phyloP scores from a whole-genome alignment of 169 alveolate species.

The Cryptosporidium muris region DNA sequence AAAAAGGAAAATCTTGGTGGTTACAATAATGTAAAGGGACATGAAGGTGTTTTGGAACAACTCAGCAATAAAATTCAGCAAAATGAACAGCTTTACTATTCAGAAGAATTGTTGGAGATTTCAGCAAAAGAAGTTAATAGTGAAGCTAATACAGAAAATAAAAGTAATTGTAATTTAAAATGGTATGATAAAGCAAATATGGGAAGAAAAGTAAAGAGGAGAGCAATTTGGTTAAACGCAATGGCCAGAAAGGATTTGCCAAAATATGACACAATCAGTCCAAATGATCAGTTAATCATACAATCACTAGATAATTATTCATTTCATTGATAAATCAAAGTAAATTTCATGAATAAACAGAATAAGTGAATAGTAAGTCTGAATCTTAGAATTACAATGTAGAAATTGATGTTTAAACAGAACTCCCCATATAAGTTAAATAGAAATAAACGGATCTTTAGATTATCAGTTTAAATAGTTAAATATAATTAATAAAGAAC shows the following conservation, averaged over 20 bases:
- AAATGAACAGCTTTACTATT: neutral
- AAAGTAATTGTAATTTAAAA: neutral
- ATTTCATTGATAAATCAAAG: no score
- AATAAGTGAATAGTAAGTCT: no score
- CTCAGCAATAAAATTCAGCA: neutral
- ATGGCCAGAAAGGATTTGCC: neutral
- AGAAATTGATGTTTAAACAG: no score
- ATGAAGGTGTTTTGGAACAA: no score
- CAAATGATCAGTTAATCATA: neutral
- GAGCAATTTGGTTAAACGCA: slow-evolving; percentile 54
- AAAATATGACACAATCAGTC: slow-evolving; percentile 1
- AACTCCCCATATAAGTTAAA: no score
- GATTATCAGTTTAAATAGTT: neutral
- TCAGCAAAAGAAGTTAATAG: slow-evolving; percentile 28
- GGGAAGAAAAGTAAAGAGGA: slow-evolving; percentile 14
- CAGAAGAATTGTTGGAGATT: neutral
- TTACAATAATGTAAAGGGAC: no score
- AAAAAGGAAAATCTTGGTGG: neutral
- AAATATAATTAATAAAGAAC: neutral
- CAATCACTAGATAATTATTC: no score
- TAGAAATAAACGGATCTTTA: neutral
- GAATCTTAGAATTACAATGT: no score
- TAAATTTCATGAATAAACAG: no score
- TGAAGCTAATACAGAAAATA: neutral
- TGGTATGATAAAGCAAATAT: neutral